phyloP scores from a whole-genome alignment of 805 yeast species.

The Starmerella floricola region DNA sequence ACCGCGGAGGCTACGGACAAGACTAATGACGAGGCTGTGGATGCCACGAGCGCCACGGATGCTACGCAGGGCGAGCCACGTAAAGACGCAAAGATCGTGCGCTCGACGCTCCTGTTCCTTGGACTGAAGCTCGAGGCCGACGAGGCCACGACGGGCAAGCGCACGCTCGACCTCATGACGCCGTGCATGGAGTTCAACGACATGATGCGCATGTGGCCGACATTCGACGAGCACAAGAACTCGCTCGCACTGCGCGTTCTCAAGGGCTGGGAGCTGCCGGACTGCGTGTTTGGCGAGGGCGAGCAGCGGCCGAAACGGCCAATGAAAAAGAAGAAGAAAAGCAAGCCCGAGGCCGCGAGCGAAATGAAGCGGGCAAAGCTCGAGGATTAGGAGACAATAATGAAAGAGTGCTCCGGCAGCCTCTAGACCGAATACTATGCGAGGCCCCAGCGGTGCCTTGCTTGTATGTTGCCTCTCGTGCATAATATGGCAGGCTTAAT shows the following conservation, averaged over 20 bases:
- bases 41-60: not conserved
- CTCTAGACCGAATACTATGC: no score
- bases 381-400: conserved; percentile 1
- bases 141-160: conserved; percentile 8
- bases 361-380: conserved; percentile 7
- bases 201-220: conserved; percentile 61
- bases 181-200: conserved; percentile 85
- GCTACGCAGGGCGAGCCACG: not conserved
- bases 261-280: conserved; percentile 64
- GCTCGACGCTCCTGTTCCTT: conserved; percentile 60
- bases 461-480: no score
- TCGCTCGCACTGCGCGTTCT: conserved; percentile 59
- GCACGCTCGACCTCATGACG: conserved; percentile 59
- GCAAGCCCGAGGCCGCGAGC: conserved; percentile 25
- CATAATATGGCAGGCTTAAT: no score
- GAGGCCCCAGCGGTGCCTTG: no score
- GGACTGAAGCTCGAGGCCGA: conserved; percentile 53
- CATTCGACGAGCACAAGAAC: conserved; percentile 49
- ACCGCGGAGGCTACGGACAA: conserved; percentile 13
- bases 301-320: conserved; percentile 62
- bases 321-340: conserved; percentile 35
- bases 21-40: conserved; percentile 2
- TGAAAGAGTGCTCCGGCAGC: no score
- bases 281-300: conserved; percentile 69
- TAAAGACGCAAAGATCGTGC: conserved; percentile 6